Percentiles rank a stretch among this genome's conserved stretches.
Conservation (phyloP, 306 rosid species). For the Neltuma alba region DNA sequence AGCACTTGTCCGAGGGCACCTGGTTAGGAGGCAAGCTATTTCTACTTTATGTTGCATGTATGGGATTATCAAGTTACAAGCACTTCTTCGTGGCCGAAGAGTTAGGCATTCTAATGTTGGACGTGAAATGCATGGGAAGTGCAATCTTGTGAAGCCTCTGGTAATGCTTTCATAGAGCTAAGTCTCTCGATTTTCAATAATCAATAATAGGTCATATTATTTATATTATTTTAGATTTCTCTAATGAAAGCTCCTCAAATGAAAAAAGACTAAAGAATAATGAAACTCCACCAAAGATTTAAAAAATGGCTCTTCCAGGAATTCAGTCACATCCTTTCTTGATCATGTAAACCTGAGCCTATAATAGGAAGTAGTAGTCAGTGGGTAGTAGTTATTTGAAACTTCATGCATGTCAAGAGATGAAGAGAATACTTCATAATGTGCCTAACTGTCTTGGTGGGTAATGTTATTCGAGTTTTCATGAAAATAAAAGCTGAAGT, state of each 20-base stretch:
- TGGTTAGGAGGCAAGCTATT: slow-evolving; percentile 85
- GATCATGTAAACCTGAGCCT: background rate
- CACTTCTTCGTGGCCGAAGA: slow-evolving; percentile 62
- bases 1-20: slow-evolving; percentile 91
- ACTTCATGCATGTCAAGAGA: background rate
- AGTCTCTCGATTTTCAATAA: background rate
- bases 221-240: background rate
- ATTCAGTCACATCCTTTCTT: background rate
- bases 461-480: background rate
- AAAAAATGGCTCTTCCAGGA: background rate
- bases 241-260: background rate
- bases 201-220: background rate
- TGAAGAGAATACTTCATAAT: background rate
- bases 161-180: slow-evolving; percentile 42
- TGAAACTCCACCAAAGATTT: background rate
- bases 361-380: background rate
- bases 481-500: slow-evolving; percentile 12
- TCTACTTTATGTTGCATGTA: slow-evolving; percentile 68
- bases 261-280: background rate
- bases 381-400: background rate
- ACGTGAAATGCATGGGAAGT: slow-evolving; percentile 47
- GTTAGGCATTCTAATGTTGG: slow-evolving; percentile 63
- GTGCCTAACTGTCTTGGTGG: slow-evolving; percentile 6
- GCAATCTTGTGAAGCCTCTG: slow-evolving; percentile 41
- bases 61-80: slow-evolving; percentile 79